These are phyloP conservation scores for Fusarium humuli DNA, from an alignment of 2,329 filamentous ascomycete genomes.

Conservation along the genomic window DNA sequence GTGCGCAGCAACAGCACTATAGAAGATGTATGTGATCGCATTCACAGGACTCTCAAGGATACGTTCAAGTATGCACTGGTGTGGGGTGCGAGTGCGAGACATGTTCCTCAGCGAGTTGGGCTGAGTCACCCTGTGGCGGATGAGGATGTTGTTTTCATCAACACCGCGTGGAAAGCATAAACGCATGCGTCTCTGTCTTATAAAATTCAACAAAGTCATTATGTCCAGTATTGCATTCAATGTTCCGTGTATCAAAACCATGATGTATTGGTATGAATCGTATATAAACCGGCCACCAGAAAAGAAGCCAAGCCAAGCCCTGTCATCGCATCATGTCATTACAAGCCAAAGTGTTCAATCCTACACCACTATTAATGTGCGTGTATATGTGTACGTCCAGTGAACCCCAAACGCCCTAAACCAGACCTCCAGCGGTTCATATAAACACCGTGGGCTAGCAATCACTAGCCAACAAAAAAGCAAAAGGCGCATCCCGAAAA, in stretches of 20 bases:
- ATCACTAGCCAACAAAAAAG: slow-evolving; percentile 25
- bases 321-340: slow-evolving; percentile 48
- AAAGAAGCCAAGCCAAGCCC: slow-evolving; percentile 37
- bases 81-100: slow-evolving; percentile 95
- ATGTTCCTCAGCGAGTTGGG: slow-evolving; percentile 93
- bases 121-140: slow-evolving; percentile 81
- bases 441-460: slow-evolving; percentile 21
- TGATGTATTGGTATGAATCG: slow-evolving; percentile 39
- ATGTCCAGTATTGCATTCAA: neutral
- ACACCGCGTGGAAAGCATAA: slow-evolving; percentile 72
- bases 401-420: slow-evolving; percentile 41
- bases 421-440: slow-evolving; percentile 36
- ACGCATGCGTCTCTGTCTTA: neutral
- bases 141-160: slow-evolving; percentile 76
- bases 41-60: slow-evolving; percentile 94
- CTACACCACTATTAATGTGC: slow-evolving; percentile 31
- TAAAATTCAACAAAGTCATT: slow-evolving; percentile 10
- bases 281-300: slow-evolving; percentile 36
- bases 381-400: slow-evolving; percentile 28
- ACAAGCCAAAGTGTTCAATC: slow-evolving; percentile 42
- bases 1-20: slow-evolving; percentile 89
- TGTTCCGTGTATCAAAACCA: neutral
- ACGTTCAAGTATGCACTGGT: slow-evolving; percentile 99
- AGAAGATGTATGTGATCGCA: slow-evolving; percentile 96
- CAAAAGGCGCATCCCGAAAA: slow-evolving; percentile 24